Conservation (phyloP, 2,329 filamentous ascomycete species). For the Neofusicoccum kwambonambiense region DNA sequence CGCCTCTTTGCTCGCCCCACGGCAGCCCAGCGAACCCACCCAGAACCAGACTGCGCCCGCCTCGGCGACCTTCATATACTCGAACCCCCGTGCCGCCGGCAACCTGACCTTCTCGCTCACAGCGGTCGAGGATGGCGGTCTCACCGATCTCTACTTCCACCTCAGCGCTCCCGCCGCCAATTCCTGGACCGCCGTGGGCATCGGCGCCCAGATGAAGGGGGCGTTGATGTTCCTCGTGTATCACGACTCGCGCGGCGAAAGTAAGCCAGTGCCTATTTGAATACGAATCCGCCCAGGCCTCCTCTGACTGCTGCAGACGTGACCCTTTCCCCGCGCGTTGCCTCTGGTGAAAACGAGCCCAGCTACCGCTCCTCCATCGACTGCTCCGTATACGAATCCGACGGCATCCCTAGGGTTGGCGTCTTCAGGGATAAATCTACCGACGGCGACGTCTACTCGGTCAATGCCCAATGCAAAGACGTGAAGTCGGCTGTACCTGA, state of each 20-base stretch:
- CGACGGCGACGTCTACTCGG: slow-evolving; percentile 35
- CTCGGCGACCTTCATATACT: slow-evolving; percentile 17
- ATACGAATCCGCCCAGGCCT: not conserved
- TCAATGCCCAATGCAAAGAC: slow-evolving; percentile 54
- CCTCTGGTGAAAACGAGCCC: slow-evolving; percentile 55
- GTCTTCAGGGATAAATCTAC: slow-evolving; percentile 19
- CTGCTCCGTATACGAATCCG: slow-evolving; percentile 43
- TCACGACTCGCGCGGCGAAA: slow-evolving; percentile 45
- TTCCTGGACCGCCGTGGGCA: slow-evolving; percentile 57
- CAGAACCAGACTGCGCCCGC: not conserved
- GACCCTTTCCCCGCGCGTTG: slow-evolving; percentile 57
- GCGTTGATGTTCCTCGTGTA: slow-evolving; percentile 59
- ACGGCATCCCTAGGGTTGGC: slow-evolving; percentile 43
- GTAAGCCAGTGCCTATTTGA: slow-evolving; percentile 13
- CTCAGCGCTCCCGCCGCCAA: slow-evolving; percentile 47
- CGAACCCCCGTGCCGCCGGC: slow-evolving; percentile 12
- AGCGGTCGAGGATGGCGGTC: slow-evolving; percentile 31
- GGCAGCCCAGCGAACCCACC: not conserved
- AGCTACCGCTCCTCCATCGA: slow-evolving; percentile 42
- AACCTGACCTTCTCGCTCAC: slow-evolving; percentile 27
- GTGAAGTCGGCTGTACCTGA: slow-evolving; percentile 49
- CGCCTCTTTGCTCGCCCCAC: not conserved
- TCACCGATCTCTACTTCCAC: slow-evolving; percentile 53
- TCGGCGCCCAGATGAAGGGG: slow-evolving; percentile 54
- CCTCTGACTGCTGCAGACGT: slow-evolving; percentile 35